Conservation (phyloP, 2,329 filamentous ascomycete genomes). For the Chrysosporium queenslandicum region DNA sequence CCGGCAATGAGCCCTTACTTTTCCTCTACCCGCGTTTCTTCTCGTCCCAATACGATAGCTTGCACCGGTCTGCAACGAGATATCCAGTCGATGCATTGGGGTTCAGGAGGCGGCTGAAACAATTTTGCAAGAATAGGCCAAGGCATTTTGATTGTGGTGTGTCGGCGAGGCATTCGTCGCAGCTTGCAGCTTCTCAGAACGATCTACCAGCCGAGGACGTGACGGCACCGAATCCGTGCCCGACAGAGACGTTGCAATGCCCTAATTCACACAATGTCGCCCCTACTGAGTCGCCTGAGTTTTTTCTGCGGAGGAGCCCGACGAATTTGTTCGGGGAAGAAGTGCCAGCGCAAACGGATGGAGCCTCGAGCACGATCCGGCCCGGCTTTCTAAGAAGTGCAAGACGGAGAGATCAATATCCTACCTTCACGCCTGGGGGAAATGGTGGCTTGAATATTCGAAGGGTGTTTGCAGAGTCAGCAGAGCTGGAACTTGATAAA, state of each 20-base stretch:
- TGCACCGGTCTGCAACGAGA: constrained; percentile 5
- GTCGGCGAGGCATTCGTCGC: constrained; percentile 1
- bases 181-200: not conserved
- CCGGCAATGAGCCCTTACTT: constrained; percentile 34
- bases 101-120: constrained; percentile 26
- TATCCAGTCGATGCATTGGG: constrained; percentile 12
- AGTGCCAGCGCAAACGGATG: not conserved
- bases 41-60: constrained; percentile 14
- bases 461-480: not conserved
- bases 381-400: not conserved
- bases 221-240: not conserved
- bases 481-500: not conserved
- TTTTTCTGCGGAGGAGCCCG: not conserved
- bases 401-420: no score
- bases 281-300: not conserved
- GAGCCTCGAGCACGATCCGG: not conserved
- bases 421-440: not conserved
- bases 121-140: constrained; percentile 28
- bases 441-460: not conserved
- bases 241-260: not conserved
- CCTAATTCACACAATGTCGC: not conserved
- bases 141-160: constrained; percentile 16
- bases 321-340: not conserved
- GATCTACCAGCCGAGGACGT: not conserved
- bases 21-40: constrained; percentile 40